phyloP scores from a whole-genome alignment of 2,329 filamentous ascomycete genomes.

The Ophiostoma angusticollis region DNA sequence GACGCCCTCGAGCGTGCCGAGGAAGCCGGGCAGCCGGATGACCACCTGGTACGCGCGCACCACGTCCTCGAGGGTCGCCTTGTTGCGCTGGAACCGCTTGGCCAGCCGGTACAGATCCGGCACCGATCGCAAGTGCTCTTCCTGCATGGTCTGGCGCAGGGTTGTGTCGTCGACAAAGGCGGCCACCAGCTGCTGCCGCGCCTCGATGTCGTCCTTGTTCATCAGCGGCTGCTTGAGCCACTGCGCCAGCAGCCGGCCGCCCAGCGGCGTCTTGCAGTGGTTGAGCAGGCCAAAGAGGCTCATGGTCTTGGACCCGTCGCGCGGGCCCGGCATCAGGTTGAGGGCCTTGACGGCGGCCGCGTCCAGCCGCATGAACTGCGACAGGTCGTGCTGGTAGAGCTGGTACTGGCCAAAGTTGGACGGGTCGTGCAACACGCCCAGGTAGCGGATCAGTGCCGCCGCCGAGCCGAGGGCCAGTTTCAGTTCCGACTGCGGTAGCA shows the following conservation, averaged over 20 bases:
- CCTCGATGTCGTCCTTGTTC: conserved; percentile 73
- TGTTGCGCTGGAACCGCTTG: conserved; percentile 86
- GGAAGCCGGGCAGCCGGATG: conserved; percentile 80
- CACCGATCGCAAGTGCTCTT: conserved; percentile 84
- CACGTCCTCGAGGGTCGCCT: conserved; percentile 88
- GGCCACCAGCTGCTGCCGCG: conserved; percentile 85
- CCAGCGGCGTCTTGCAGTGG: conserved; percentile 93
- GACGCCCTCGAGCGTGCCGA: conserved; percentile 77
- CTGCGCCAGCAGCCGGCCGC: conserved; percentile 78
- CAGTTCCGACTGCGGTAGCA: conserved; percentile 78
- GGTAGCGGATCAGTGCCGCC: conserved; percentile 85
- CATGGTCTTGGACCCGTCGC: conserved; percentile 96
- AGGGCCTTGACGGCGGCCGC: conserved; percentile 86
- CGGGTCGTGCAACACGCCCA: conserved; percentile 77
- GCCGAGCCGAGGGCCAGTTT: conserved; percentile 95
- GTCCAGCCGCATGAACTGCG: conserved; percentile 97
- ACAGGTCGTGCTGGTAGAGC: conserved; percentile 90
- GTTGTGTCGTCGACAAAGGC: conserved; percentile 90
- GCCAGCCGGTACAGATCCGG: conserved; percentile 88
- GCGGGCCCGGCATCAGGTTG: conserved; percentile 91
- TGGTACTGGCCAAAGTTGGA: conserved; percentile 97
- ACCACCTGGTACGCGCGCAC: conserved; percentile 90
- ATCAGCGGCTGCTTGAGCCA: conserved; percentile 98
- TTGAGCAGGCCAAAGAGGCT: conserved; percentile 88
- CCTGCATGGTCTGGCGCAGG: conserved; percentile 88